phyloP scores from a whole-genome alignment of 2,329 filamentous ascomycete genomes.

The Fusarium miscanthi region DNA sequence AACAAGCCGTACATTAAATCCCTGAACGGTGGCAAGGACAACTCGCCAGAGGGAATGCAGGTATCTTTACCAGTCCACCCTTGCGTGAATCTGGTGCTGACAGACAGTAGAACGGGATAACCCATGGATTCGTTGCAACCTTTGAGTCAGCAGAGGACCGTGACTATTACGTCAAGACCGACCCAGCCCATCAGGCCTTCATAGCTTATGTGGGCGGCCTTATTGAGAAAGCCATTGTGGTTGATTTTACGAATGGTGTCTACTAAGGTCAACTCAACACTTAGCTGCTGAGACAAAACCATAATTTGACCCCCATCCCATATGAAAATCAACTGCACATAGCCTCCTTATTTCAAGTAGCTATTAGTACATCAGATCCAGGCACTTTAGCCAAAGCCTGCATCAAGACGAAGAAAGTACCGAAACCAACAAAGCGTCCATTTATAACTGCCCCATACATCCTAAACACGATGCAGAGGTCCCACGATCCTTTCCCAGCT shows the following conservation, averaged over 20 bases:
- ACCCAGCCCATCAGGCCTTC: conserved; percentile 72
- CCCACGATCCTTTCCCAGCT: fast-evolving
- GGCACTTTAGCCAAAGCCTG: background rate
- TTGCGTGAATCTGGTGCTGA: background rate
- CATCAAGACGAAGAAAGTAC: background rate
- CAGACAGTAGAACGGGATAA: conserved; percentile 65
- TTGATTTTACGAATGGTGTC: conserved; percentile 69
- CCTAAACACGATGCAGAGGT: fast-evolving
- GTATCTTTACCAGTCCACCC: fast-evolving
- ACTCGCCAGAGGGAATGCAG: conserved; percentile 21
- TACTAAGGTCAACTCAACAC: conserved; percentile 13
- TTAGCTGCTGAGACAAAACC: fast-evolving
- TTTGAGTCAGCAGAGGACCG: conserved; percentile 73
- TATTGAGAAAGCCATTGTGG: conserved; percentile 64
- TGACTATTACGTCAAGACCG: conserved; percentile 74
- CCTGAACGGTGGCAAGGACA: conserved; percentile 13
- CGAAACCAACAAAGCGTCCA: fast-evolving
- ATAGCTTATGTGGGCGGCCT: conserved; percentile 60
- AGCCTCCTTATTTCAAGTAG: background rate
- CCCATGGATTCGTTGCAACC: conserved; percentile 76
- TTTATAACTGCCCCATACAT: background rate
- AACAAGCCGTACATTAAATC: conserved; percentile 8
- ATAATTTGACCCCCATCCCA: background rate
- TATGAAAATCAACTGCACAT: background rate
- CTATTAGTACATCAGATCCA: background rate